Evolutionary conservation across 1,284 basidiomycete species (phyloP).

Genomic region (Schizopora paradoxa): DNA sequence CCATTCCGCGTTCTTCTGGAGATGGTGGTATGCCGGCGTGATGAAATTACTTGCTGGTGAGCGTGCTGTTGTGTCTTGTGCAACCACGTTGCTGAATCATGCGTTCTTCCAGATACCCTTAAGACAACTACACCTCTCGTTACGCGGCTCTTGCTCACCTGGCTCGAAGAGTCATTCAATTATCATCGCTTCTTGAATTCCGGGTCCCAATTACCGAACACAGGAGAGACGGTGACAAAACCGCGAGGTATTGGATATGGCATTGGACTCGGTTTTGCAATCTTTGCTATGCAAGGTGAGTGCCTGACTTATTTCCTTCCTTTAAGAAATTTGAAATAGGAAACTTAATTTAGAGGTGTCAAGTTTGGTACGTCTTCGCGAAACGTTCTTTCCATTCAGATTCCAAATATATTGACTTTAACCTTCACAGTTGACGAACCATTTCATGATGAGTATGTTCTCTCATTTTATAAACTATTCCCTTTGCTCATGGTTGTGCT

Average conservation of each 20-base stretch:
- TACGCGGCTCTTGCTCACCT: conserved; percentile 57
- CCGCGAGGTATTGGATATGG: conserved; percentile 53
- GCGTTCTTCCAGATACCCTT: conserved; percentile 40
- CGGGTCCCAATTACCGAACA: too few relatives aligned
- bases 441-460: conserved; percentile 43
- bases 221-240: conserved; percentile 28
- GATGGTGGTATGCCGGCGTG: conserved; percentile 50
- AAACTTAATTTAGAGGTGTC: conserved; percentile 34
- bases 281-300: conserved; percentile 71
- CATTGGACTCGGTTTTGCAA: conserved; percentile 49
- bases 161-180: conserved; percentile 50
- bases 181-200: conserved; percentile 33
- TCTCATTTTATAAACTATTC: neutral
- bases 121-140: conserved; percentile 59
- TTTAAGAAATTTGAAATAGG: conserved; percentile 1
- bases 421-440: conserved; percentile 39
- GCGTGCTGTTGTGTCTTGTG: conserved; percentile 17
- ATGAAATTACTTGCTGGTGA: conserved; percentile 51
- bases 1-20: conserved; percentile 46
- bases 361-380: conserved; percentile 38
- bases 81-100: conserved; percentile 1
- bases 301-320: conserved; percentile 17
- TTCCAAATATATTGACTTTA: neutral
- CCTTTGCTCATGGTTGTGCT: conserved; percentile 3
- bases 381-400: neutral